phyloP scores from a whole-genome alignment of 345 rosid genomes.

The Stellera chamaejasme region DNA sequence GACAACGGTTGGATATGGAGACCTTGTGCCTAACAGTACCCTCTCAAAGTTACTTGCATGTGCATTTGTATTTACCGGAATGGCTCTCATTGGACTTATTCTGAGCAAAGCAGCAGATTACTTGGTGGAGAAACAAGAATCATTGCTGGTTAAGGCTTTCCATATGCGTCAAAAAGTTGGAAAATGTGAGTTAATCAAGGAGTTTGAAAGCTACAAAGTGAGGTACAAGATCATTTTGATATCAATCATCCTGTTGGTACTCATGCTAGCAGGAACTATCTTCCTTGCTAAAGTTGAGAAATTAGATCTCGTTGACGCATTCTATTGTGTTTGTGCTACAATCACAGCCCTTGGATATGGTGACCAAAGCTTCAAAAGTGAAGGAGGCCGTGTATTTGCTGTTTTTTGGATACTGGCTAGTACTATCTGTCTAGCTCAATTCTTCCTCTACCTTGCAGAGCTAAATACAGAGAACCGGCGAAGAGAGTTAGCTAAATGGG shows the following conservation, averaged over 20 bases:
- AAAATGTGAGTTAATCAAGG: slow-evolving; percentile 37
- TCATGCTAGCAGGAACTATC: slow-evolving; percentile 36
- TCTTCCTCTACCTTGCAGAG: slow-evolving; percentile 59
- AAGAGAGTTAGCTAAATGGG: slow-evolving; percentile 57
- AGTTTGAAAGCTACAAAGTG: slow-evolving; percentile 39
- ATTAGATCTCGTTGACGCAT: slow-evolving; percentile 39
- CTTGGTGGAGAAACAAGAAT: slow-evolving; percentile 82
- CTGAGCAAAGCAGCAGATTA: slow-evolving; percentile 73
- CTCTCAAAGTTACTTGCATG: slow-evolving; percentile 58
- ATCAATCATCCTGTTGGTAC: slow-evolving; percentile 31
- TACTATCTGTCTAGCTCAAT: slow-evolving; percentile 58
- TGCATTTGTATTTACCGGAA: slow-evolving; percentile 69
- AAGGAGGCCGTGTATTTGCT: slow-evolving; percentile 57
- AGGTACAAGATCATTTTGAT: slow-evolving; percentile 47
- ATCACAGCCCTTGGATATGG: slow-evolving; percentile 85
- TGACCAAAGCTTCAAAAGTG: slow-evolving; percentile 59
- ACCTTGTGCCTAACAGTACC: slow-evolving; percentile 63
- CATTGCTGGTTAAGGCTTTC: slow-evolving; percentile 53
- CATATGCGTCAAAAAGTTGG: slow-evolving; percentile 34
- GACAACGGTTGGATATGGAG: slow-evolving; percentile 97
- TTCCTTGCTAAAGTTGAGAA: slow-evolving; percentile 40
- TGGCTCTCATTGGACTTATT: slow-evolving; percentile 59
- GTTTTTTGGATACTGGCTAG: slow-evolving; percentile 61
- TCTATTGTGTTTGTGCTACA: slow-evolving; percentile 82
- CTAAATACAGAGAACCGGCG: slow-evolving; percentile 53